Percentiles rank a stretch among this genome's conserved stretches.
Conservation (phyloP, 2,329 filamentous ascomycete genomes). For the Myriangium duriaei region DNA sequence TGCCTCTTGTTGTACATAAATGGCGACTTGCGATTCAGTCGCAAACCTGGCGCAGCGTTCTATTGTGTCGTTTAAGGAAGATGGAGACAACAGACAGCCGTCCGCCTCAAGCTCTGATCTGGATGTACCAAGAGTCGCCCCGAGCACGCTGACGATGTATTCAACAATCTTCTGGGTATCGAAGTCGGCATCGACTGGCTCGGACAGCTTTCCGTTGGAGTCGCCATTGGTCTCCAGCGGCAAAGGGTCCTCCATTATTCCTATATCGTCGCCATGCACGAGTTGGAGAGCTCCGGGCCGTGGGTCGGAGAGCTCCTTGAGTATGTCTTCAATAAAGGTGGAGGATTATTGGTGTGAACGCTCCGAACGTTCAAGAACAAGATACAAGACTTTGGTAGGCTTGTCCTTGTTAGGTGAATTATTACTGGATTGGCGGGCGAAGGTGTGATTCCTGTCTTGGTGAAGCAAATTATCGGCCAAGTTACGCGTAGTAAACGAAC, state of each 20-base stretch:
- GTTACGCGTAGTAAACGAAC: neutral
- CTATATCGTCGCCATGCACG: slow-evolving; percentile 5
- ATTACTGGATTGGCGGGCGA: neutral
- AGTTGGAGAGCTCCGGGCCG: neutral
- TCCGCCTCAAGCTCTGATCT: slow-evolving; percentile 66
- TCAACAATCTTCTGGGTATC: slow-evolving; percentile 36
- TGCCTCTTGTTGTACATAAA: slow-evolving; percentile 81
- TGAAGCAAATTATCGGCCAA: too few species aligned
- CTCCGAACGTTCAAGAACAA: neutral
- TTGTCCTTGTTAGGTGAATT: neutral
- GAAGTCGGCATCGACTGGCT: slow-evolving; percentile 21
- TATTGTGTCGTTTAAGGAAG: slow-evolving; percentile 63
- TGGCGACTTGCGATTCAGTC: slow-evolving; percentile 69
- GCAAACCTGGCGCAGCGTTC: slow-evolving; percentile 83
- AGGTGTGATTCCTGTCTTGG: too few species aligned
- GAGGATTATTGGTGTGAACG: too few species aligned
- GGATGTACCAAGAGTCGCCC: slow-evolving; percentile 37
- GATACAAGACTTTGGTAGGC: neutral
- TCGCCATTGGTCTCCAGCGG: slow-evolving; percentile 24
- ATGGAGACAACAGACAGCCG: slow-evolving; percentile 70
- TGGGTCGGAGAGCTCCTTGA: neutral
- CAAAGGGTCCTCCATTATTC: slow-evolving; percentile 26
- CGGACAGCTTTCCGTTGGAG: slow-evolving; percentile 19
- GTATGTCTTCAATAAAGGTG: neutral
- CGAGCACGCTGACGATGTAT: slow-evolving; percentile 36